Base-by-base conservation (phyloP, 352 stramenopile species). In the Aphanomyces cochlioides region DNA sequence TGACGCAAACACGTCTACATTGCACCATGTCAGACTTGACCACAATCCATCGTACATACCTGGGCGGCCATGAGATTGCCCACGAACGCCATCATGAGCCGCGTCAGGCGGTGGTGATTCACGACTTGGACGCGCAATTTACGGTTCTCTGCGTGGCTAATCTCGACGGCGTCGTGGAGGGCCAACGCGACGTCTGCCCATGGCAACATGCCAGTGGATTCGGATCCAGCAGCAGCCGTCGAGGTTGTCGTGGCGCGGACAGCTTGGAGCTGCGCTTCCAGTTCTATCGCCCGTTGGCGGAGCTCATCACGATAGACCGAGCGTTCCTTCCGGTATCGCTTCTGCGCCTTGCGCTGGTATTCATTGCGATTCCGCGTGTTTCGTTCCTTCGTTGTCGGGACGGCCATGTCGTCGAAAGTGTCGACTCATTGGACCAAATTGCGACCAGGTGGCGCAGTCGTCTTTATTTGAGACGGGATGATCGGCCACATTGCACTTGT, bases 321-420 rank as follows among this genome's bases (percentile, higher is more conserved):
- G 19, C 40, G 37, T 8, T 28, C 59, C 41, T 67, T 67, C 2
- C 59, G 59, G 21, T 56, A 67, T 6, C 38, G 38, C 17, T 48
- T 17, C 41, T 67, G 59, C 38, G 40, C 40, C 7, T 67, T 17
- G 13, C 59, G 59, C 59, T 67, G 59, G 59, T 67, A 67, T 19
- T 47, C 59, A 34, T 67, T 67, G 38, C 59, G 59, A 39, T 41
- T 12, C 19, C 54, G 1, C 5, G 21, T 15, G 50, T 58, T 19
- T 53, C 45, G 45, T 53, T 15, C 45, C 45, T 15, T n/a, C 45
- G 45, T 19, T 53, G 45, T n/a, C 28, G 28, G 28, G 28, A 28
- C 28, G 28, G 28, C 28, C 28, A 28, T 28, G 28, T 28, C 28
- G 28, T 28, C 28, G 1, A 28, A 28, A 28, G 28, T 28, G 28